Percentiles rank a stretch among this genome's conserved stretches.
Evolutionary conservation across 2,329 filamentous ascomycete species (phyloP).

Genomic region (Fusarium lateritium): DNA sequence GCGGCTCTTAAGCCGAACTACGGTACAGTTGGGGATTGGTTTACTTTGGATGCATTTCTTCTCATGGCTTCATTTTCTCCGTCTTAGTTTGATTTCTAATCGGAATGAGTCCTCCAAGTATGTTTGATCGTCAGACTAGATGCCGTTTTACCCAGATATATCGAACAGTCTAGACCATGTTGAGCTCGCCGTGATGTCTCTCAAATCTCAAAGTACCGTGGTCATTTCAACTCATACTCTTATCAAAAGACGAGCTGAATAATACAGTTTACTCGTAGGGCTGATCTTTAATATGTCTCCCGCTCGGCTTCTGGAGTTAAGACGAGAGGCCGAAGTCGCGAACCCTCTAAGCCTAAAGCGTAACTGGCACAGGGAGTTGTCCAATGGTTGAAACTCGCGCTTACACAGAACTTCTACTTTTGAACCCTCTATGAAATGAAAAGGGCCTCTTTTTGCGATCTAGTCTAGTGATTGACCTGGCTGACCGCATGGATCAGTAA

Average conservation of each 20-base stretch:
- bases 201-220: no score
- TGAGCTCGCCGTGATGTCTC: no score
- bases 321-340: slow-evolving; percentile 46
- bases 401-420: background rate
- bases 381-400: slow-evolving; percentile 16
- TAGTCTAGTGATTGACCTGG: background rate
- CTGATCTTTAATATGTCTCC: slow-evolving; percentile 2
- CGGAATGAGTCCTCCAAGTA: no score
- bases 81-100: background rate
- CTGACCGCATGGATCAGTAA: slow-evolving; percentile 14
- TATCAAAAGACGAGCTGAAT: background rate
- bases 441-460: background rate
- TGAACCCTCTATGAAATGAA: slow-evolving; percentile 10
- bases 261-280: slow-evolving; percentile 4
- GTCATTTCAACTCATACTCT: background rate
- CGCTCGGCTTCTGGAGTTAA: slow-evolving; percentile 42
- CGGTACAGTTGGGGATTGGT: no score
- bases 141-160: no score
- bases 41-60: no score
- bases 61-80: background rate
- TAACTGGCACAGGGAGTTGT: background rate
- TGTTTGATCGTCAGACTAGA: no score
- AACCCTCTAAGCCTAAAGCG: slow-evolving; percentile 27
- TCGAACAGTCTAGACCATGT: background rate
- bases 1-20: background rate